Percentiles rank a stretch among this genome's conserved stretches.
Evolutionary conservation across 108 stramenopile genomes (phyloP).

Genomic region (Pseudonitzschia pungens): DNA sequence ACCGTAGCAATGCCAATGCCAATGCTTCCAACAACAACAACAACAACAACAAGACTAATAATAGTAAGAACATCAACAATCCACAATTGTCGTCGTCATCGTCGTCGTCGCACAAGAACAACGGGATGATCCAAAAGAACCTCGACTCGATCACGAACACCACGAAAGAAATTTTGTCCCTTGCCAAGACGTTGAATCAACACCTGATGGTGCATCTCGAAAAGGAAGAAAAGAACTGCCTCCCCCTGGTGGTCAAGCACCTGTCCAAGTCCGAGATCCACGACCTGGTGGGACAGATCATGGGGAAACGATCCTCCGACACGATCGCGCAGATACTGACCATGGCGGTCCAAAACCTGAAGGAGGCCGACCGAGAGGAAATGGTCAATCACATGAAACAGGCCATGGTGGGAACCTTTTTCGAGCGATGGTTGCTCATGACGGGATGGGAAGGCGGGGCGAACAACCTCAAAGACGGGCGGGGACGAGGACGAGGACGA

Average conservation of each 20-base stretch:
- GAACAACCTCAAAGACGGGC: background rate
- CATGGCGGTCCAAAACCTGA: slow-evolving; percentile 90
- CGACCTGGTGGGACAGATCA: slow-evolving; percentile 86
- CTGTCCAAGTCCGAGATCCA: slow-evolving; percentile 80
- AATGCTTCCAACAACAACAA: background rate
- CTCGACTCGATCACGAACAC: slow-evolving; percentile 40
- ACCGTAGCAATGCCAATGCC: background rate
- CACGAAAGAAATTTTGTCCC: slow-evolving; percentile 50
- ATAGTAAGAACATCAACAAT: too few relatives aligned
- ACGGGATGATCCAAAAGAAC: slow-evolving; percentile 15
- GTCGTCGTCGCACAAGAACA: background rate
- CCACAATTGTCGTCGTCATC: too few relatives aligned
- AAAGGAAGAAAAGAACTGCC: slow-evolving; percentile 87
- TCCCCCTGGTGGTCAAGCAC: slow-evolving; percentile 84
- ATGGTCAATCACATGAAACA: slow-evolving; percentile 91
- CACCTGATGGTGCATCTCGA: slow-evolving; percentile 83
- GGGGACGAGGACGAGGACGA: too few relatives aligned
- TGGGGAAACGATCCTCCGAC: slow-evolving; percentile 83
- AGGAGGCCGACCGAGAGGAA: slow-evolving; percentile 67
- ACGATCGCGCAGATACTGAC: slow-evolving; percentile 87
- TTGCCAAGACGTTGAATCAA: slow-evolving; percentile 47
- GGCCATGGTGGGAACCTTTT: slow-evolving; percentile 89
- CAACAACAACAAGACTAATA: background rate
- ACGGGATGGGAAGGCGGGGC: slow-evolving; percentile 68
- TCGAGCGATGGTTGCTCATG: slow-evolving; percentile 87